phyloP scores from a whole-genome alignment of 768 basidiomycete genomes.

The Mycena metata region DNA sequence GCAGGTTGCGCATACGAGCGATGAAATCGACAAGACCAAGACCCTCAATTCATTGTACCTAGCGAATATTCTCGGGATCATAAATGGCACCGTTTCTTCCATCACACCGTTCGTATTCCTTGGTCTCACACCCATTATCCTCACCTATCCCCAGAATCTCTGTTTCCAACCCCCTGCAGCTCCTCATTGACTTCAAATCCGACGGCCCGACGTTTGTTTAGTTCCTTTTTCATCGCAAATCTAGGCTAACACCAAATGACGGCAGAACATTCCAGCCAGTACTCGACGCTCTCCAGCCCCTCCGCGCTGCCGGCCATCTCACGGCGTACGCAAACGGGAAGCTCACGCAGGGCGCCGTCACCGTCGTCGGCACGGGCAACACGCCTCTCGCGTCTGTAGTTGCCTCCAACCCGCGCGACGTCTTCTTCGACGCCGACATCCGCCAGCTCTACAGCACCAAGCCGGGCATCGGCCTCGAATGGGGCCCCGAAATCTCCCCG shows the following conservation, averaged over 20 bases:
- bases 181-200: constrained; percentile 57
- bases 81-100: constrained; percentile 43
- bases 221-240: constrained; percentile 4
- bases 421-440: constrained; percentile 46
- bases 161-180: constrained; percentile 50
- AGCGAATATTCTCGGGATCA: constrained; percentile 49
- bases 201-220: constrained; percentile 45
- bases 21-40: constrained; percentile 48
- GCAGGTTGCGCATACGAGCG: constrained; percentile 53
- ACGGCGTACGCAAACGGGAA: constrained; percentile 47
- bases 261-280: constrained; percentile 48
- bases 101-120: constrained; percentile 38
- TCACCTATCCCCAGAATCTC: constrained; percentile 15
- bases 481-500: constrained; percentile 40
- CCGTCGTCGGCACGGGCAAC: constrained; percentile 44
- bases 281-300: constrained; percentile 50
- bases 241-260: not conserved
- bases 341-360: constrained; percentile 39
- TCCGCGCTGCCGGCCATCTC: constrained; percentile 52
- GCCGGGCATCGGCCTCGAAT: constrained; percentile 26
- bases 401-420: constrained; percentile 38
- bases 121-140: not conserved
- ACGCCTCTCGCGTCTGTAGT: constrained; percentile 43
- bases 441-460: constrained; percentile 35
- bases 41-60: constrained; percentile 54